These are phyloP conservation scores for Quercus phellos DNA, from an alignment of 331 rosid species.

Conservation along the genomic window DNA sequence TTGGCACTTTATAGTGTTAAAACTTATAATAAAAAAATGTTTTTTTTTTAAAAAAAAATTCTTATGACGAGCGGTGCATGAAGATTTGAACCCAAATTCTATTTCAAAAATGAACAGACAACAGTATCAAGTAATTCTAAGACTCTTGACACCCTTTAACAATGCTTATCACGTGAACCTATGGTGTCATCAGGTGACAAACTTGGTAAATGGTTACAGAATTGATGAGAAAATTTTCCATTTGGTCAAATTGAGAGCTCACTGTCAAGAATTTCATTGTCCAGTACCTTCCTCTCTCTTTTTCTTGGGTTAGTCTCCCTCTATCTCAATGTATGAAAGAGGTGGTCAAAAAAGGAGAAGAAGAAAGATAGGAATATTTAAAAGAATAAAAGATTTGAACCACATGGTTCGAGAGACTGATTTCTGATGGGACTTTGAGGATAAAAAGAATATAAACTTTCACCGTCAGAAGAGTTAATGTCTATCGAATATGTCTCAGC, in stretches of 20 bases:
- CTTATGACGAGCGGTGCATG: no score
- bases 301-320: not conserved
- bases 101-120: no score
- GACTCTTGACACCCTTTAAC: no score
- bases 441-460: constrained; percentile 25
- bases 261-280: not conserved
- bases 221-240: not conserved
- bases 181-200: no score
- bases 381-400: constrained; percentile 30
- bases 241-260: not conserved
- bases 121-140: no score
- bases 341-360: constrained; percentile 35
- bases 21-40: no score
- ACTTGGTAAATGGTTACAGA: no score
- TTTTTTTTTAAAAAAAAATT: no score
- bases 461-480: constrained; percentile 2
- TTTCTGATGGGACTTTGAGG: not conserved
- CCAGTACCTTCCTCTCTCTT: not conserved
- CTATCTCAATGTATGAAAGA: not conserved
- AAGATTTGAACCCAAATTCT: no score
- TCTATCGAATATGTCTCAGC: not conserved
- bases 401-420: constrained; percentile 8
- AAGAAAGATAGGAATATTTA: constrained; percentile 28
- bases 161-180: no score
- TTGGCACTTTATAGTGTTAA: no score